Evolutionary conservation across 257 asterid species (phyloP).

Genomic region (Penstemon davidsonii): DNA sequence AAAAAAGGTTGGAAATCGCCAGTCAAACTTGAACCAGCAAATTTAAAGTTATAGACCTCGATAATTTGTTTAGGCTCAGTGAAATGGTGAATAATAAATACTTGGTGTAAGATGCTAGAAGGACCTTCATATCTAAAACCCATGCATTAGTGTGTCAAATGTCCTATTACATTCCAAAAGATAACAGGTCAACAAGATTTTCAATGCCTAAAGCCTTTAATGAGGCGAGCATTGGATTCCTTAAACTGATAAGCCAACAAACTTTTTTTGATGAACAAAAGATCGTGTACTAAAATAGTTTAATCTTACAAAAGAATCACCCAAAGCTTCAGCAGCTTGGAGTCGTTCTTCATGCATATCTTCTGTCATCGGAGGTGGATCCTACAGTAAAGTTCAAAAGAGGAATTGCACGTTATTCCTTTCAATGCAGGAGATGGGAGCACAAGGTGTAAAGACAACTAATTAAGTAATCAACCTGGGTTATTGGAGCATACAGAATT

Average conservation of each 20-base stretch:
- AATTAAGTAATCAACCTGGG: slow-evolving; percentile 60
- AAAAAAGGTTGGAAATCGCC: slow-evolving; percentile 24
- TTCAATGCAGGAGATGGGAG: slow-evolving; percentile 8
- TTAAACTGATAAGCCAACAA: background rate
- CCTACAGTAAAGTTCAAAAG: slow-evolving; percentile 43
- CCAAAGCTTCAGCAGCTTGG: slow-evolving; percentile 78
- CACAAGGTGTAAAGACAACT: slow-evolving; percentile 24
- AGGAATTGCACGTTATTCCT: slow-evolving; percentile 15
- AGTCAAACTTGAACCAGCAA: slow-evolving; percentile 23
- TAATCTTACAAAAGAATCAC: slow-evolving; percentile 67
- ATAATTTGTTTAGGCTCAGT: slow-evolving; percentile 7
- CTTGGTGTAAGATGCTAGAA: slow-evolving; percentile 17
- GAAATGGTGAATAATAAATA: slow-evolving; percentile 8
- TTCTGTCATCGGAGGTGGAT: slow-evolving; percentile 93
- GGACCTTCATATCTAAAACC: slow-evolving; percentile 15
- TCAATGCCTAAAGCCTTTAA: background rate
- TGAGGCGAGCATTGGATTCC: slow-evolving; percentile 7
- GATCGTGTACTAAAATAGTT: slow-evolving; percentile 1
- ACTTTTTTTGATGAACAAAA: slow-evolving; percentile 18
- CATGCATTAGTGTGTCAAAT: slow-evolving; percentile 5
- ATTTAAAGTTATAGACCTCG: slow-evolving; percentile 10
- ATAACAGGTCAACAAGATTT: background rate
- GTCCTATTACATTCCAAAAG: slow-evolving; percentile 5
- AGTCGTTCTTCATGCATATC: slow-evolving; percentile 96
- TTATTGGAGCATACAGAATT: slow-evolving; percentile 72